Evolutionary conservation across 2,329 filamentous ascomycete species (phyloP).

Genomic region (Pseudogymnoascus verrucosus): DNA sequence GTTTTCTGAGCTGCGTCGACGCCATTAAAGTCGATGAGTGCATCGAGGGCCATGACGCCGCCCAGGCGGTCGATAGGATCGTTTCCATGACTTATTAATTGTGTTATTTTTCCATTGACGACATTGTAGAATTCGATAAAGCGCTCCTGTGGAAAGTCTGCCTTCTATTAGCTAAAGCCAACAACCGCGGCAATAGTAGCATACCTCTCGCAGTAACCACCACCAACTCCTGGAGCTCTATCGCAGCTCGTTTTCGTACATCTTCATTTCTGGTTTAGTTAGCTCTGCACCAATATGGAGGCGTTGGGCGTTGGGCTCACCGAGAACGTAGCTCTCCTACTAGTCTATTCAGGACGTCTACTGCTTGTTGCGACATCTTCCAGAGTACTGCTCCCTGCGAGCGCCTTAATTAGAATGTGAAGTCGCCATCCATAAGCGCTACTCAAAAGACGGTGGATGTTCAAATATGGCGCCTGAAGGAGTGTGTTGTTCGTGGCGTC

Average conservation of each 20-base stretch:
- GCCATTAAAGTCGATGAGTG: slow-evolving; percentile 91
- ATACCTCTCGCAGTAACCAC: slow-evolving; percentile 28
- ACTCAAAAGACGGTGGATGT: neutral
- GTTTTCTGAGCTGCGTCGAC: slow-evolving; percentile 91
- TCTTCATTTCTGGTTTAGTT: slow-evolving; percentile 25
- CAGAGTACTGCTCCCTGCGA: slow-evolving; percentile 15
- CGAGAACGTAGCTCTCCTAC: slow-evolving; percentile 25
- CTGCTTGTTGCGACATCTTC: slow-evolving; percentile 25
- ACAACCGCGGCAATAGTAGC: neutral
- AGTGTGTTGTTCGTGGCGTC: neutral
- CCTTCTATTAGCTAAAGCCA: neutral
- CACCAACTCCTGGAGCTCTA: slow-evolving; percentile 27
- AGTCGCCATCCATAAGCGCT: slow-evolving; percentile 23
- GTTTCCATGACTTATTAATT: slow-evolving; percentile 74
- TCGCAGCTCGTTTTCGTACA: slow-evolving; percentile 26
- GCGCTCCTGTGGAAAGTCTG: slow-evolving; percentile 71
- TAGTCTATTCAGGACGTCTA: slow-evolving; percentile 26
- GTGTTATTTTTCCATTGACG: slow-evolving; percentile 57
- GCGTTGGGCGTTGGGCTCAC: slow-evolving; percentile 15
- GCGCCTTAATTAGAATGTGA: slow-evolving; percentile 17
- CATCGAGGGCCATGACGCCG: slow-evolving; percentile 85
- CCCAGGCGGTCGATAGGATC: slow-evolving; percentile 85
- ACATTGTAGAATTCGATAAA: slow-evolving; percentile 65
- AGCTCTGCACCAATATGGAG: neutral
- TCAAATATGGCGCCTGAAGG: neutral